Evolutionary conservation across 2,329 filamentous ascomycete species (phyloP), one percentile per base, ranked within the genome.

Genomic region (Diaporthe citrichinensis): DNA sequence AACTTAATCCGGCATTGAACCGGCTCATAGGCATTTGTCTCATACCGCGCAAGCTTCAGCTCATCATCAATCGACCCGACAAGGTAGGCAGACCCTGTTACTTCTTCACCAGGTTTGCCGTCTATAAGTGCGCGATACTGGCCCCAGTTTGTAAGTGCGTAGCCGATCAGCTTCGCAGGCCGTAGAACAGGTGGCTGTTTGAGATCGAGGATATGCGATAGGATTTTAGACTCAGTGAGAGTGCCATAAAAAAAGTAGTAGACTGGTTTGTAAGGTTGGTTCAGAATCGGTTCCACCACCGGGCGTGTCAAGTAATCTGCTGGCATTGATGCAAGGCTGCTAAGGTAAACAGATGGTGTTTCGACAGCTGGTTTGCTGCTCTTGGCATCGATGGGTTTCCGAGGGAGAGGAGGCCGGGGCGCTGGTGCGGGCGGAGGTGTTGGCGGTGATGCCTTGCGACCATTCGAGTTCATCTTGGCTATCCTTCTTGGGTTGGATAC

Each of bases 201-300:
- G 23, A 68, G 62, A 23, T 68, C 62, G 46, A 68, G 62, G 44
- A 68, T 36, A 3, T 68, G 44, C 3, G 4, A n/a, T 4, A 68
- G 23, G 23, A 68, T 68, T 4, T 53, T 39, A 3, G 65, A 34
- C 9, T 68, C 3, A 8, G 46, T 53, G 5, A 68, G 65, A 3
- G 65, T 68, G 31, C 65, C 46, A 8, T 68, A 68, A 8, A 68
- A 68, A 15, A 68, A 68, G n/a, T 68, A 68, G 46, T 14, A 41
- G 31, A 25, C 31, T 39, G 65, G 46, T 12, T 53, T 68, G 20
- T 46, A 49, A 3, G 61, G 61, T 2, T 34, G 36, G 2, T 6
- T 46, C 25, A 15, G 23, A 4, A 49, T 17, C 2, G 61, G 10
- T 8, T 44, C 25, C 25, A 15, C 10, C 20, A n/a, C 2, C 9